Percentiles rank a stretch among this genome's conserved stretches.
Evolutionary conservation across 208 protist species (phyloP).

Genomic region (Wallacemonas rigidus): DNA sequence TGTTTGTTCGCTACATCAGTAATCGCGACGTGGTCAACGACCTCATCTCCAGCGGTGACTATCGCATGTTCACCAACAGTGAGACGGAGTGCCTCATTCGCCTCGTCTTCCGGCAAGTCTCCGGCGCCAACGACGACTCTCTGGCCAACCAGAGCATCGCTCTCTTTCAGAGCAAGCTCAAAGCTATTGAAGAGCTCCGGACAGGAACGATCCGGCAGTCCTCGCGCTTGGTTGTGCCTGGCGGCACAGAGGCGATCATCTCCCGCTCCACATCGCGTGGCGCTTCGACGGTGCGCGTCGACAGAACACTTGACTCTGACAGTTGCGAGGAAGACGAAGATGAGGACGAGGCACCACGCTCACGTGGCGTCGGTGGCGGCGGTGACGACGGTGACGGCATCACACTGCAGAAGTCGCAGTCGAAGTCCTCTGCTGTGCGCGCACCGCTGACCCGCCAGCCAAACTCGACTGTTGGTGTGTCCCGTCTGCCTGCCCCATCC

Average conservation of each 20-base stretch:
- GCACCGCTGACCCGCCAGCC: no score
- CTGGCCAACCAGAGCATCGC: slow-evolving; percentile 56
- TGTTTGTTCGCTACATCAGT: slow-evolving; percentile 78
- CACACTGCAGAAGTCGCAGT: not conserved
- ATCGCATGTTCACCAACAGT: slow-evolving; percentile 46
- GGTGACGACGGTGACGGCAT: not conserved
- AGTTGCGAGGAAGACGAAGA: not conserved
- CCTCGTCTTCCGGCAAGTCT: slow-evolving; percentile 75
- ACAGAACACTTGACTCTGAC: not conserved
- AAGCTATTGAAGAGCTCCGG: slow-evolving; percentile 25
- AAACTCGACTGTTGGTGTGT: no score
- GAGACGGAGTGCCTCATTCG: slow-evolving; percentile 83
- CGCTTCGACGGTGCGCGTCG: slow-evolving; percentile 9
- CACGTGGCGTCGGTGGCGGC: not conserved
- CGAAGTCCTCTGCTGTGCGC: not conserved
- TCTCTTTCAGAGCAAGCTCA: slow-evolving; percentile 56
- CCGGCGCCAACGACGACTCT: slow-evolving; percentile 61
- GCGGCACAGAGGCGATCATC: slow-evolving; percentile 1
- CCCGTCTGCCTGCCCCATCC: no score
- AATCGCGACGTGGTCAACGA: slow-evolving; percentile 81
- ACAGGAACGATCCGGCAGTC: slow-evolving; percentile 9
- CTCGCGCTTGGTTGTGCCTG: slow-evolving; percentile 1
- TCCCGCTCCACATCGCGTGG: slow-evolving; percentile 17
- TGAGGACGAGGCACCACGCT: not conserved
- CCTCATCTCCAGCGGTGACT: slow-evolving; percentile 79